These are phyloP conservation scores for Phaeosphaeria sp. DNA, from an alignment of 2,329 filamentous ascomycete genomes.

Conservation along the genomic window DNA sequence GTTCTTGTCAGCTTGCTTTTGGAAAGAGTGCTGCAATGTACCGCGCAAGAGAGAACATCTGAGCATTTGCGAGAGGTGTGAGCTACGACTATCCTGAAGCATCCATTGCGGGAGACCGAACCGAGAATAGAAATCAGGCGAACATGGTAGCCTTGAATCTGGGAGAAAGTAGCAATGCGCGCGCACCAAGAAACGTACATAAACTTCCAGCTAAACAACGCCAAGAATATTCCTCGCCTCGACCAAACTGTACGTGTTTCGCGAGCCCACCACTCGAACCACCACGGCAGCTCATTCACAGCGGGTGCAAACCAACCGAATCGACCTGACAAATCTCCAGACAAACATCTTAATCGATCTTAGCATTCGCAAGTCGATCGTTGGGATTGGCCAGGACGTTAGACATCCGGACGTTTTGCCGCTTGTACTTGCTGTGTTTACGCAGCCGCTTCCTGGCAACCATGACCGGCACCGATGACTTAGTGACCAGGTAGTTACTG, in stretches of 20 bases:
- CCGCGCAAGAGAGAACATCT: background rate
- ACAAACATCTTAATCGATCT: constrained; percentile 66
- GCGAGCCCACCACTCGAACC: constrained; percentile 26
- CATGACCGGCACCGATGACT: constrained; percentile 97
- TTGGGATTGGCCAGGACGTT: constrained; percentile 80
- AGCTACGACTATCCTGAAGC: constrained; percentile 19
- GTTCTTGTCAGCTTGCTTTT: background rate
- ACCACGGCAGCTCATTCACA: constrained; percentile 12
- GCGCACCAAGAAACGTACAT: constrained; percentile 19
- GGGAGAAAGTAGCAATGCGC: constrained; percentile 16
- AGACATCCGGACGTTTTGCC: constrained; percentile 72
- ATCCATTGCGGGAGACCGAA: constrained; percentile 22
- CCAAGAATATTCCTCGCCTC: constrained; percentile 23
- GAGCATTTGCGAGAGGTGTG: background rate
- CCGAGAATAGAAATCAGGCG: constrained; percentile 17
- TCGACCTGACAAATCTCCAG: constrained; percentile 43
- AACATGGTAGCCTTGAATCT: constrained; percentile 16
- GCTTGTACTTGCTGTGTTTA: constrained; percentile 84
- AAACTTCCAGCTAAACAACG: constrained; percentile 26
- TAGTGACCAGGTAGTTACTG: constrained; percentile 95
- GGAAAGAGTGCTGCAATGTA: background rate
- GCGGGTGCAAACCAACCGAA: constrained; percentile 23
- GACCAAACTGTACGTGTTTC: constrained; percentile 44
- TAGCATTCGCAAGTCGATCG: constrained; percentile 72
- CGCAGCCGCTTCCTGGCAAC: constrained; percentile 88